These are phyloP conservation scores for Jackrogersella multiformis DNA, from an alignment of 495 filamentous ascomycete genomes.

Conservation along the genomic window DNA sequence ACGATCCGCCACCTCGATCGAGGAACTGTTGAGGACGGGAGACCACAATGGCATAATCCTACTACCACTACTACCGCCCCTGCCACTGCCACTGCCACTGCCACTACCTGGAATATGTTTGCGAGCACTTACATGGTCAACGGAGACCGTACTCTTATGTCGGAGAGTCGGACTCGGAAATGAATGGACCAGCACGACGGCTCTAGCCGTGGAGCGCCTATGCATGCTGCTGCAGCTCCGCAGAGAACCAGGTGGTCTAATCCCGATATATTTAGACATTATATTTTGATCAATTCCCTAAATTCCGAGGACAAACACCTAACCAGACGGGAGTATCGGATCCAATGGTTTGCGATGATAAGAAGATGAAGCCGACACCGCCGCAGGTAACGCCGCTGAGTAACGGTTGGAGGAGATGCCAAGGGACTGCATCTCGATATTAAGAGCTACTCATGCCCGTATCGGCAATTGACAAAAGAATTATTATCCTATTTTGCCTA, in stretches of 20 bases:
- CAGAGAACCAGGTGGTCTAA: constrained; percentile 14
- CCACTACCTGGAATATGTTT: no score
- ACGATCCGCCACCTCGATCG: constrained; percentile 21
- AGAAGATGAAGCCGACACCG: constrained; percentile 20
- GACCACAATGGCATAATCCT: constrained; percentile 6
- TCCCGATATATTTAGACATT: constrained; percentile 21
- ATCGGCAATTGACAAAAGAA: constrained; percentile 32
- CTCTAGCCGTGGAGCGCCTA: constrained; percentile 20
- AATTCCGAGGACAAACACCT: constrained; percentile 1
- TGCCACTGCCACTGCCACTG: no score
- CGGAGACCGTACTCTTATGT: background rate
- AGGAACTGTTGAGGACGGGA: background rate
- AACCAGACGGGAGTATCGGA: constrained; percentile 28
- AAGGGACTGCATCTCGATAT: constrained; percentile 28
- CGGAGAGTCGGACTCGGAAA: constrained; percentile 22
- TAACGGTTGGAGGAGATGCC: constrained; percentile 29
- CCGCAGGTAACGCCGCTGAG: background rate
- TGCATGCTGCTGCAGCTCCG: constrained; percentile 35
- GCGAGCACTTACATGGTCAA: background rate
- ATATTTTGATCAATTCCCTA: background rate
- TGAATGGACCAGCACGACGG: constrained; percentile 24
- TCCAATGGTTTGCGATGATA: constrained; percentile 7
- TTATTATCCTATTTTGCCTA: constrained; percentile 2
- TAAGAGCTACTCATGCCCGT: constrained; percentile 35
- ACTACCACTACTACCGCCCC: constrained; percentile 4